phyloP scores from a whole-genome alignment of 345 rosid genomes.

The Lumnitzera racemosa region DNA sequence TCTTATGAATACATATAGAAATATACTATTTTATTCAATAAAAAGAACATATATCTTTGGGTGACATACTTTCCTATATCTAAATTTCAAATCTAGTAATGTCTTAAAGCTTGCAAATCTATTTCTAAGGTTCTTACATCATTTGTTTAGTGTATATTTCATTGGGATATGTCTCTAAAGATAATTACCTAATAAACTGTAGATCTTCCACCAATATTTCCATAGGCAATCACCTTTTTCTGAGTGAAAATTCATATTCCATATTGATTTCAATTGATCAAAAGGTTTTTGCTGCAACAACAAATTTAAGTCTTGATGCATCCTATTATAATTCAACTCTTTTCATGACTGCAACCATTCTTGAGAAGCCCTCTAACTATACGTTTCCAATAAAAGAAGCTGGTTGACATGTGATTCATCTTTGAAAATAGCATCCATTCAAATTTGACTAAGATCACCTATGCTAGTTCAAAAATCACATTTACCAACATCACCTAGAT shows the following conservation, averaged over 20 bases:
- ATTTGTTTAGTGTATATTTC: conserved; percentile 26
- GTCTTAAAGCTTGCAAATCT: conserved; percentile 5
- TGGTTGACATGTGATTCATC: conserved; percentile 64
- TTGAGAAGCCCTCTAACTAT: conserved; percentile 32
- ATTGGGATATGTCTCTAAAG: conserved; percentile 34
- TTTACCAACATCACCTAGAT: too few species aligned
- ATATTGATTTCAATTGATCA: conserved; percentile 17
- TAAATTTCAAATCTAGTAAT: too few species aligned
- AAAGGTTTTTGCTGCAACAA: conserved; percentile 11
- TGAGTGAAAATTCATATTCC: conserved; percentile 25
- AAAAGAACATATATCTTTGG: too few species aligned
- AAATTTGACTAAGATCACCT: too few species aligned
- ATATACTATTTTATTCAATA: too few species aligned
- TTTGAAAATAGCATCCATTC: conserved; percentile 3
- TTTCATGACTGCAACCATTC: conserved; percentile 50
- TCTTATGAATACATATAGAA: too few species aligned
- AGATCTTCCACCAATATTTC: conserved; percentile 49
- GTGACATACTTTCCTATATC: too few species aligned
- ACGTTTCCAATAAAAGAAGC: conserved; percentile 35
- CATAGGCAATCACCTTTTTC: conserved; percentile 34
- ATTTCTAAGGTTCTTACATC: conserved; percentile 22
- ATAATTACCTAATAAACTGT: conserved; percentile 53
- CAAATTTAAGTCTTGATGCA: conserved; percentile 19
- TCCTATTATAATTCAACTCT: conserved; percentile 28
- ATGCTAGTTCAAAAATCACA: too few species aligned